A percentile compares a stretch with the other conserved stretches of the same genome.
Evolutionary conservation across 805 yeast species (phyloP).

Genomic region (Brettanomyces sp.): DNA sequence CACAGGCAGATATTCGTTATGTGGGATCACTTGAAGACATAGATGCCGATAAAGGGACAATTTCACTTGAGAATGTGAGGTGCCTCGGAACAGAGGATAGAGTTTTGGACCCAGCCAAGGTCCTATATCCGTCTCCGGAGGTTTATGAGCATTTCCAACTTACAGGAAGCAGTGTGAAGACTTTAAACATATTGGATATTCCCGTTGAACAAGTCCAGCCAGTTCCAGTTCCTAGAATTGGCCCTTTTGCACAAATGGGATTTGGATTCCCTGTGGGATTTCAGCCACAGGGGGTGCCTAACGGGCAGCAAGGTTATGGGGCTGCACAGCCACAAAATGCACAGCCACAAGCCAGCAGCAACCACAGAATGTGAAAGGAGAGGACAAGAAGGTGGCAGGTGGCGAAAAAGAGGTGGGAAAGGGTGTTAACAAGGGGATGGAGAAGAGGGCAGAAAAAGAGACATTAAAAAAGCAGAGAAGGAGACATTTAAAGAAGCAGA

Average conservation of each 20-base stretch:
- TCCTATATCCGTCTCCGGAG: slow-evolving; percentile 60
- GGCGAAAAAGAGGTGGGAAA: no score
- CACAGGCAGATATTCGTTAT: slow-evolving; percentile 67
- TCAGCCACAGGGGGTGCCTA: slow-evolving; percentile 7
- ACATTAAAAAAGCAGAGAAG: background rate
- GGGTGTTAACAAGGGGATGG: background rate
- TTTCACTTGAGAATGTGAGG: slow-evolving; percentile 69
- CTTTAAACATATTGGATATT: slow-evolving; percentile 71
- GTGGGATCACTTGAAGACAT: slow-evolving; percentile 84
- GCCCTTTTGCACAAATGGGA: slow-evolving; percentile 14
- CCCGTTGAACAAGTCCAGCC: slow-evolving; percentile 58
- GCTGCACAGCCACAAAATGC: slow-evolving; percentile 5
- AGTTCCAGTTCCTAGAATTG: slow-evolving; percentile 28
- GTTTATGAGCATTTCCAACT: slow-evolving; percentile 73
- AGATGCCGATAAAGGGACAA: slow-evolving; percentile 85
- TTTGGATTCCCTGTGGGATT: slow-evolving; percentile 8
- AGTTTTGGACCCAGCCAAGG: slow-evolving; percentile 55
- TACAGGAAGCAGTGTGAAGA: slow-evolving; percentile 89
- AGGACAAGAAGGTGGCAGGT: background rate
- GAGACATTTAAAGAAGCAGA: background rate
- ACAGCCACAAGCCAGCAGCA: background rate
- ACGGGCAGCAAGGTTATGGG: slow-evolving; percentile 3
- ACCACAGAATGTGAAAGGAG: slow-evolving; percentile 1
- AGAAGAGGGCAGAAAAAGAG: background rate
- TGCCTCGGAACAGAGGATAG: slow-evolving; percentile 92